A percentile compares a stretch with the other conserved stretches of the same genome.
Conservation (phyloP, 805 yeast species). For the Spathaspora girioi region DNA sequence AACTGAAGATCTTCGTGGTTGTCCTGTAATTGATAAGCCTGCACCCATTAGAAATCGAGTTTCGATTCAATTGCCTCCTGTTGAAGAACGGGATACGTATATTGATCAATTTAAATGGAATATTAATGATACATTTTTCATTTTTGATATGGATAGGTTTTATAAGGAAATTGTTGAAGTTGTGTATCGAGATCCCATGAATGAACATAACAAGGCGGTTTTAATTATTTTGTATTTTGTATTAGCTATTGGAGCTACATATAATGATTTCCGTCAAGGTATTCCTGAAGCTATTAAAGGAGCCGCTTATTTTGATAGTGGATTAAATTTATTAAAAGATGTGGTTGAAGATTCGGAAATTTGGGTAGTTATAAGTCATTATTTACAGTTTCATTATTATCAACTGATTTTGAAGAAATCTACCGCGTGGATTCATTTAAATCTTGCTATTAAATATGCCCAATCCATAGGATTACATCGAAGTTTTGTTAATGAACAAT, state of each 20-base stretch:
- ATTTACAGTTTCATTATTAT: slow-evolving; percentile 37
- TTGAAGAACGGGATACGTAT: slow-evolving; percentile 9
- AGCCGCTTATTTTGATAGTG: slow-evolving; percentile 31
- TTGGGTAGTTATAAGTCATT: slow-evolving; percentile 41
- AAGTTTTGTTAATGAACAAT: slow-evolving; percentile 30
- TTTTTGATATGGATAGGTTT: slow-evolving; percentile 33
- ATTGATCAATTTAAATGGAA: slow-evolving; percentile 31
- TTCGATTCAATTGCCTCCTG: slow-evolving; percentile 5
- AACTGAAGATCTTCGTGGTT: slow-evolving; percentile 34
- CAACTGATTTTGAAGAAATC: slow-evolving; percentile 37
- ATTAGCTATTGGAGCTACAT: slow-evolving; percentile 40
- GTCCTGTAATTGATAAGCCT: slow-evolving; percentile 35
- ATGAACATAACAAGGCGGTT: slow-evolving; percentile 12
- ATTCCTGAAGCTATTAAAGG: slow-evolving; percentile 21
- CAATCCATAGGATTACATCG: slow-evolving; percentile 41
- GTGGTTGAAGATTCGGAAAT: slow-evolving; percentile 36
- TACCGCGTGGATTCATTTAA: slow-evolving; percentile 43
- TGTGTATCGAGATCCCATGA: slow-evolving; percentile 26
- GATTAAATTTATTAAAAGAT: slow-evolving; percentile 24
- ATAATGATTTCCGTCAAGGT: slow-evolving; percentile 20
- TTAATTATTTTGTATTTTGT: slow-evolving; percentile 35
- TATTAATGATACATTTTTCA: slow-evolving; percentile 36
- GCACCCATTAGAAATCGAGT: slow-evolving; percentile 8
- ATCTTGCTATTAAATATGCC: slow-evolving; percentile 40
- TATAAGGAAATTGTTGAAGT: slow-evolving; percentile 20